A percentile compares a stretch with the other conserved stretches of the same genome.
Evolutionary conservation across 2,329 filamentous ascomycete species (phyloP).

Genomic region (Curvularia sp.): DNA sequence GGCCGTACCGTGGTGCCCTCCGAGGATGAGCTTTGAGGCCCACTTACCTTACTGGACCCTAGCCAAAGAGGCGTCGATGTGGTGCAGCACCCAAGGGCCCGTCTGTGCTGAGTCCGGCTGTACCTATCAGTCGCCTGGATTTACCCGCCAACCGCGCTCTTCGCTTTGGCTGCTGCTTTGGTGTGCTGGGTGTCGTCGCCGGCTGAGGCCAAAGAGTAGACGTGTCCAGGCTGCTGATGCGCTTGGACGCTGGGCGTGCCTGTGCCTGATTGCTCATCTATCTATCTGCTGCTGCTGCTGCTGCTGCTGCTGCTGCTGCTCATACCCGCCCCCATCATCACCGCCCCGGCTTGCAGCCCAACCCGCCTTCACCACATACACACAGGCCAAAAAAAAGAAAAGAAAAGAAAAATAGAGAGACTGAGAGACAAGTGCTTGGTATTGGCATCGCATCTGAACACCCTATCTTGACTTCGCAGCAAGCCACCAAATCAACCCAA

Average conservation of each 20-base stretch:
- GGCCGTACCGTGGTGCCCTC: conserved; percentile 6
- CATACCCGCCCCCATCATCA: neutral
- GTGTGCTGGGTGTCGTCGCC: neutral
- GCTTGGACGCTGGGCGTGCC: conserved; percentile 10
- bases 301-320: conserved; percentile 14
- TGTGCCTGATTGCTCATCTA: conserved; percentile 19
- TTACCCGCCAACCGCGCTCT: conserved; percentile 5
- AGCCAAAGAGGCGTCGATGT: conserved; percentile 10
- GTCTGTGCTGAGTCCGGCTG: conserved; percentile 6
- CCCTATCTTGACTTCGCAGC: neutral
- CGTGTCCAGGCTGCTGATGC: conserved; percentile 8
- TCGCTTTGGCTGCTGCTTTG: conserved; percentile 1
- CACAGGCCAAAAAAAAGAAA: too few species aligned
- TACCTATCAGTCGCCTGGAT: conserved; percentile 1
- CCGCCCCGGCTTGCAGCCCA: neutral
- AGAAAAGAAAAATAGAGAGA: too few species aligned
- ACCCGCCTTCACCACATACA: conserved; percentile 1
- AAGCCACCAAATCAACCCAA: conserved; percentile 5
- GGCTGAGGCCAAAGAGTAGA: too few species aligned
- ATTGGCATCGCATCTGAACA: neutral
- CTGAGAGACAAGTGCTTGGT: too few species aligned
- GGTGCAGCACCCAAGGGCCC: conserved; percentile 1
- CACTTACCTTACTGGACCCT: conserved; percentile 11
- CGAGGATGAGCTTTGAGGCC: conserved; percentile 15
- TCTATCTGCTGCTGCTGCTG: conserved; percentile 18